Evolutionary conservation across 106 monocot species (phyloP), one percentile per base, ranked within the genome.

Genomic region (Platanthera zijinensis): DNA sequence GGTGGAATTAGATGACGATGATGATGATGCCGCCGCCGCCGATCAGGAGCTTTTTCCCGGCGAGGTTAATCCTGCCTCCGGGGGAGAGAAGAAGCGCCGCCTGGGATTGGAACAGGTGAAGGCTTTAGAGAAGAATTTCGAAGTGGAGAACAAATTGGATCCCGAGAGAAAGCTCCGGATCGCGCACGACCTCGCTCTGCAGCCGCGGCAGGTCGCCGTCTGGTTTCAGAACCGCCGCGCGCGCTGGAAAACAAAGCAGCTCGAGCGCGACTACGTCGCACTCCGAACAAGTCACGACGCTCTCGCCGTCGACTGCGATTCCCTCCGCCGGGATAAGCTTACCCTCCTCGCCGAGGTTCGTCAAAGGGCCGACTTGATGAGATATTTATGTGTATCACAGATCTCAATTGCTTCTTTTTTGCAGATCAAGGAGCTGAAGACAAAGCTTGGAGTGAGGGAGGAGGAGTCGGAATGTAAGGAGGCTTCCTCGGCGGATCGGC

Each of bases 191-290:
- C 85, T 92, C 39, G 92, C 84, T 28, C 87, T 92, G 49, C 89
- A 90, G 78, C 92, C 92, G 3, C 79, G 87, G 30, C 92, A 90
- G 84, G 89, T 92, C 57, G 89, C 92, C 46, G 81, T 92, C 67
- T 92, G 92, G 92, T 92, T 92, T 87, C 92, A 92, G 85, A 92
- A 92, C 87, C 87, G 92, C 56, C 87, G 92, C 19, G 92, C 89
- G 21, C 82, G 92, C 64, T 92, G 89, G 87, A 92, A 90, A 85
- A 86, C 87, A 13, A 92, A 92, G 84, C 89, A 87, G 78, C 81
- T 92, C 15, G 92, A 92, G 83, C 81, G 82, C 49, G 93, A 90
- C 79, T 93, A 76, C 82, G 81, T 70, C 72, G 76, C 81, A 4
- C 87, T 93, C 50, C 75, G 78, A 57, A 10, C 76, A 74, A 81